Conservation (phyloP, 768 basidiomycete genomes). For the Mycena rosella region DNA sequence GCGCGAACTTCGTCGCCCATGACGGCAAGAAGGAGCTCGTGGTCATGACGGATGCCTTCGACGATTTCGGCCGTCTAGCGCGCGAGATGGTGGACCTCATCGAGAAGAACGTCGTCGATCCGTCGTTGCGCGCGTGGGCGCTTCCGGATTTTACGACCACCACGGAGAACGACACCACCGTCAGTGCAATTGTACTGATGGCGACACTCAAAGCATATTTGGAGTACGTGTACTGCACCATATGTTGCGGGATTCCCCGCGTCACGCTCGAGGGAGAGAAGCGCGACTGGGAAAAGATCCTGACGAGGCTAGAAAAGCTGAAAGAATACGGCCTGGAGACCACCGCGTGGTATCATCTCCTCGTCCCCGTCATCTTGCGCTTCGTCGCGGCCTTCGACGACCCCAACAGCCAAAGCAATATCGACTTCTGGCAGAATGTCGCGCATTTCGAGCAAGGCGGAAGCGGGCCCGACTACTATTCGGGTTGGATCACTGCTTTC, state of each 20-base stretch:
- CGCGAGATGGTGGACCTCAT: constrained; percentile 1
- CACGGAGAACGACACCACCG: constrained; percentile 50
- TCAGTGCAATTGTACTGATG: constrained; percentile 48
- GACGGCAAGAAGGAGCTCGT: constrained; percentile 39
- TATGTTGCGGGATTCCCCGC: constrained; percentile 56
- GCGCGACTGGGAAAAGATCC: constrained; percentile 54
- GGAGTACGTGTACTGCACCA: constrained; percentile 44
- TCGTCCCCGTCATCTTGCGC: constrained; percentile 53
- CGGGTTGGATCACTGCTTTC: constrained; percentile 20
- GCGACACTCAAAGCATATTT: constrained; percentile 58
- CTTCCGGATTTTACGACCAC: constrained; percentile 60
- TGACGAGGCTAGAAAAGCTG: constrained; percentile 54
- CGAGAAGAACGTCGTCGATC: constrained; percentile 20
- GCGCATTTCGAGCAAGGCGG: constrained; percentile 9
- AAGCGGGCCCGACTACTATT: constrained; percentile 9
- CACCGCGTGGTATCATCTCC: constrained; percentile 53
- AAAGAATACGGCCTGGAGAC: constrained; percentile 49
- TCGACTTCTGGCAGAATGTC: constrained; percentile 20
- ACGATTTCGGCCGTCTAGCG: constrained; percentile 41
- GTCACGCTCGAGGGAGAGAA: constrained; percentile 59
- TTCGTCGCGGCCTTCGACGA: constrained; percentile 52
- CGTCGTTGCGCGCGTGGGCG: constrained; percentile 53
- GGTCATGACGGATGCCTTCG: constrained; percentile 27
- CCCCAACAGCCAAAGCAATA: background rate
- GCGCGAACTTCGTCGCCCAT: constrained; percentile 45